These are phyloP conservation scores for Clavulina sp. DNA, from an alignment of 768 basidiomycete genomes.

Conservation along the genomic window DNA sequence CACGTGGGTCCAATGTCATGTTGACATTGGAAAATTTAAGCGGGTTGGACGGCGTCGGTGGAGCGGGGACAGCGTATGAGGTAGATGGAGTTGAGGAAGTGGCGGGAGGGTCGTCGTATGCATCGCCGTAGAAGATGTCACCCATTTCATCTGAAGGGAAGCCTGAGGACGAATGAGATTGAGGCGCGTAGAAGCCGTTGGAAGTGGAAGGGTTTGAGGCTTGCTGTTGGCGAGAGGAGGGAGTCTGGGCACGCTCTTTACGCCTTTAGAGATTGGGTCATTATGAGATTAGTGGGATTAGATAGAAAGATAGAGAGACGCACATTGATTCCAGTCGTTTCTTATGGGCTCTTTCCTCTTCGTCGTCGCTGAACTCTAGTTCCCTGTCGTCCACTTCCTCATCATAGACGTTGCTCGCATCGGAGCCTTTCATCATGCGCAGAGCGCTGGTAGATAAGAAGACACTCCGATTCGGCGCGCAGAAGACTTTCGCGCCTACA, in stretches of 20 bases:
- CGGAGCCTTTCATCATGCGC: constrained; percentile 61
- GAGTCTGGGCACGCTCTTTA: neutral
- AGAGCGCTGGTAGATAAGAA: constrained; percentile 72
- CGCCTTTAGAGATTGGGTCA: neutral
- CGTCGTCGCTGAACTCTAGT: constrained; percentile 89
- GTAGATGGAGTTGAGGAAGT: neutral
- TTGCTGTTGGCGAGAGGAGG: too few relatives aligned
- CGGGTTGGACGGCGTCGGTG: too few relatives aligned
- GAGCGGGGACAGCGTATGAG: too few relatives aligned
- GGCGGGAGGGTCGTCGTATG: constrained; percentile 2
- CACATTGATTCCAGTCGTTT: constrained; percentile 42
- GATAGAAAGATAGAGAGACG: constrained; percentile 14
- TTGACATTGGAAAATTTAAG: too few relatives aligned
- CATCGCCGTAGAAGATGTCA: neutral
- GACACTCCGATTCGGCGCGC: constrained; percentile 59
- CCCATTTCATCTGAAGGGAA: neutral
- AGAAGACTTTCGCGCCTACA: constrained; percentile 65
- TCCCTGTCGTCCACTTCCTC: constrained; percentile 87
- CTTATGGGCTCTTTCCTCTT: constrained; percentile 64
- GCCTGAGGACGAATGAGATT: neutral
- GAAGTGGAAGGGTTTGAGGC: too few relatives aligned
- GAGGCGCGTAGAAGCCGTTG: too few relatives aligned
- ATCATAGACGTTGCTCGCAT: constrained; percentile 87
- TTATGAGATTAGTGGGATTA: constrained; percentile 11
- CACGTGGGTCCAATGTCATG: too few relatives aligned